Base-by-base conservation (phyloP, 2,329 filamentous ascomycete genomes). In the Phoma sp. region DNA sequence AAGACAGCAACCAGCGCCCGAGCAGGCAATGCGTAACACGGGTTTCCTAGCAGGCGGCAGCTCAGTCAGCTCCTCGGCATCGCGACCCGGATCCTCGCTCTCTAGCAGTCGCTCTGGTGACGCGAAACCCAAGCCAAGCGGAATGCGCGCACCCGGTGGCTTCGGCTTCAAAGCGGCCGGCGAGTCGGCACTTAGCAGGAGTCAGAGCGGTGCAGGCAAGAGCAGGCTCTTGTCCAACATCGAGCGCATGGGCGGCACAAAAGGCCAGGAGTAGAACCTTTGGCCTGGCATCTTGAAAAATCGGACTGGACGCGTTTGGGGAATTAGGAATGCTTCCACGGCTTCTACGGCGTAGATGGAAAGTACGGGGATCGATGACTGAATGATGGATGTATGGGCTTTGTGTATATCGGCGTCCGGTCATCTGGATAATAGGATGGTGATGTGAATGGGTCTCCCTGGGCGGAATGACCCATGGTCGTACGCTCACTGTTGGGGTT, bases 151-250 rank as follows among this genome's bases (percentile, higher is more conserved):
- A 5, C 88, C 89, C 0, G 69, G 68, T 25, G 77, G 77, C 1
- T 71, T 78, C 32, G 68, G 71, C 6, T 70, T 65, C 43, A 61
- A 64, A 9, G 71, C 72, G 10, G 30, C 36, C 2, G 65, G 64
- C 36, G 63, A 60, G 4, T 47, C 64, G 2, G 70, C 67, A n/a
- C 29, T 74, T 25, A 69, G 57, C 20, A 63, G 71, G 34, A 75
- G 70, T 40, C 68, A 67, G 28, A 77, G 69, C 25, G 70, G 66
- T 7, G 54, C 54, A 2, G 28, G 47, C 37, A 83, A 90, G 66
- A 91, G 88, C 68, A 87, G 89, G 51, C 89, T 95, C 68, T 88
- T 96, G 87, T 89, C 83, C 65, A 92, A 89, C 15, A 95, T 96
- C 72, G 91, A 96, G 80, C 86, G 88, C 76, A 96, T 96, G 92